phyloP scores from a whole-genome alignment of 169 alveolate genomes.

The Plasmodium vinckei region DNA sequence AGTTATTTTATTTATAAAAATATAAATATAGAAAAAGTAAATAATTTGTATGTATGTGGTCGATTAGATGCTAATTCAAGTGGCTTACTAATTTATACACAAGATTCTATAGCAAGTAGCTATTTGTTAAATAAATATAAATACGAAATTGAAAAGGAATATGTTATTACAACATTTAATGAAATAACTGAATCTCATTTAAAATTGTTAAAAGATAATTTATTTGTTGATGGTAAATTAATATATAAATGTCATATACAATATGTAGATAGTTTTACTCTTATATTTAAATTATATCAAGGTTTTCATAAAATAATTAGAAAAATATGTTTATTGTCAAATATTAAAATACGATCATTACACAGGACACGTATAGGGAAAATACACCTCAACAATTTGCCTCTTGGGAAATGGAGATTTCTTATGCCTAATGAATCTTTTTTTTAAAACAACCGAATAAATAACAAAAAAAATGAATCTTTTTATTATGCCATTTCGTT shows the following conservation, averaged over 20 bases:
- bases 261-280: conserved; percentile 55
- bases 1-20: conserved; percentile 75
- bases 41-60: conserved; percentile 77
- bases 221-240: conserved; percentile 73
- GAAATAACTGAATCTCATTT: conserved; percentile 61
- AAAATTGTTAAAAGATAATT: conserved; percentile 30
- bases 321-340: conserved; percentile 65
- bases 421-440: conserved; percentile 79
- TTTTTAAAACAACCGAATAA: conserved; percentile 1
- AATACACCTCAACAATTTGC: conserved; percentile 66
- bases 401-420: conserved; percentile 78
- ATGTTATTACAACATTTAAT: conserved; percentile 43
- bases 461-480: too few relatives aligned
- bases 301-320: conserved; percentile 74
- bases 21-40: conserved; percentile 57
- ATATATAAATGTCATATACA: conserved; percentile 72
- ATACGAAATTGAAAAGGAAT: conserved; percentile 76
- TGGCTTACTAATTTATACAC: conserved; percentile 74
- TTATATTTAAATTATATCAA: conserved; percentile 61
- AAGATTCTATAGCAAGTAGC: conserved; percentile 52
- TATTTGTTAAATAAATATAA: conserved; percentile 40
- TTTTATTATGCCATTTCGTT: too few relatives aligned
- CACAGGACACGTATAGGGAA: conserved; percentile 72
- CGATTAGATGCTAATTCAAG: conserved; percentile 76
- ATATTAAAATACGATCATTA: conserved; percentile 70